Percentiles rank a stretch among this genome's conserved stretches.
Conservation (phyloP, 228 moss, liverwort and hornwort genomes). For the Sphagnum magellanicum region DNA sequence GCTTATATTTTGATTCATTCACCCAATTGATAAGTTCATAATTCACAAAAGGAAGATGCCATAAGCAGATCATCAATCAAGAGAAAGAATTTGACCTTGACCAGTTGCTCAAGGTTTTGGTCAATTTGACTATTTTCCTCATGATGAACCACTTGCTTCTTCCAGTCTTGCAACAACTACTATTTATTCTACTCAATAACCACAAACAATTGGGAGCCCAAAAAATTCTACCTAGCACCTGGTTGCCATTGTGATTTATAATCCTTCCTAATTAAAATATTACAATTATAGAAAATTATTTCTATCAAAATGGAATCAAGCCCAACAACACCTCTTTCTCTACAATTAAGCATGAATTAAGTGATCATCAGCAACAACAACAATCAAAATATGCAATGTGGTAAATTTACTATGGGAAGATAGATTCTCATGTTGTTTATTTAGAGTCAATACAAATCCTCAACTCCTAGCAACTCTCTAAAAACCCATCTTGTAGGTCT, state of each 20-base stretch:
- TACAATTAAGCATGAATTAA: too few relatives aligned
- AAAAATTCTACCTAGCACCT: too few relatives aligned
- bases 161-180: constrained; percentile 55
- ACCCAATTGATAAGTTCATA: too few relatives aligned
- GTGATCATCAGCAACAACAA: not conserved
- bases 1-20: too few relatives aligned
- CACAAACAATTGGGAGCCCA: not conserved
- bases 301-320: too few relatives aligned
- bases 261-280: too few relatives aligned
- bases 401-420: constrained; percentile 58
- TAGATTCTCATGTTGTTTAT: constrained; percentile 61
- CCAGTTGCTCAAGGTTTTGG: constrained; percentile 50
- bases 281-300: too few relatives aligned
- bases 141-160: constrained; percentile 61
- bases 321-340: too few relatives aligned
- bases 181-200: constrained; percentile 25
- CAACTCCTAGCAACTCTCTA: constrained; percentile 64
- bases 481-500: constrained; percentile 62
- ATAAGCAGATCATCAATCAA: not conserved
- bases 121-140: constrained; percentile 73
- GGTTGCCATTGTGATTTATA: too few relatives aligned
- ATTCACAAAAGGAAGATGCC: not conserved
- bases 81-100: constrained; percentile 32
- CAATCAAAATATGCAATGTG: too few relatives aligned
- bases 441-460: constrained; percentile 72